These are phyloP conservation scores for Yamadazyma ubonensis DNA, from an alignment of 805 yeast species.

Conservation along the genomic window DNA sequence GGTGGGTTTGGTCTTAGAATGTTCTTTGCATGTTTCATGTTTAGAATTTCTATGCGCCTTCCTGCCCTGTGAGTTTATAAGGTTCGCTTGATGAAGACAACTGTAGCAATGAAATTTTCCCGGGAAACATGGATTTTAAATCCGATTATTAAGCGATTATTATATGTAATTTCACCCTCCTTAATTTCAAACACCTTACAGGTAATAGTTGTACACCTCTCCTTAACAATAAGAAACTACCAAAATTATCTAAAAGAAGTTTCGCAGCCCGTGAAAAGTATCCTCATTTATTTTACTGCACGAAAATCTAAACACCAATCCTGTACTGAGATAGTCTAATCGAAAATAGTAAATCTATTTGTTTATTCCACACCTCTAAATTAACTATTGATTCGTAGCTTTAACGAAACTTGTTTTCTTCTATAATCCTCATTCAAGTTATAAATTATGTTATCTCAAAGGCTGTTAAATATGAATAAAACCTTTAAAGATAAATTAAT, in stretches of 20 bases:
- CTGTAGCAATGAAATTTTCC: not conserved
- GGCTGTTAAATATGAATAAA: not conserved
- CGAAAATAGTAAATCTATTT: slow-evolving; percentile 1
- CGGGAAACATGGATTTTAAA: not conserved
- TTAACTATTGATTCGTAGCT: too few relatives aligned
- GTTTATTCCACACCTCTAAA: not conserved
- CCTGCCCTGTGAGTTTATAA: slow-evolving; percentile 11
- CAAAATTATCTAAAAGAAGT: not conserved
- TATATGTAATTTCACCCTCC: not conserved
- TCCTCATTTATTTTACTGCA: not conserved
- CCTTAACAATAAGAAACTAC: too few relatives aligned
- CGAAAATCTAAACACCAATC: slow-evolving; percentile 2
- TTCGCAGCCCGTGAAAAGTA: not conserved
- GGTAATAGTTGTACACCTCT: too few relatives aligned
- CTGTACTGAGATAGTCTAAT: slow-evolving; percentile 1
- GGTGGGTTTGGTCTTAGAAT: not conserved
- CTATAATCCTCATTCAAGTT: slow-evolving; percentile 1
- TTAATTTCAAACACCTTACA: too few relatives aligned
- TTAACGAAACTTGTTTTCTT: not conserved
- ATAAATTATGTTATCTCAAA: not conserved
- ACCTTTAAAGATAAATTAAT: slow-evolving; percentile 3
- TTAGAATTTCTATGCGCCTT: not conserved
- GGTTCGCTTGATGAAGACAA: slow-evolving; percentile 50
- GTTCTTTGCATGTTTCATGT: not conserved
- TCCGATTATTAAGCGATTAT: too few relatives aligned